phyloP scores from a whole-genome alignment of 2,329 filamentous ascomycete genomes.

The Fusarium subglutinans region DNA sequence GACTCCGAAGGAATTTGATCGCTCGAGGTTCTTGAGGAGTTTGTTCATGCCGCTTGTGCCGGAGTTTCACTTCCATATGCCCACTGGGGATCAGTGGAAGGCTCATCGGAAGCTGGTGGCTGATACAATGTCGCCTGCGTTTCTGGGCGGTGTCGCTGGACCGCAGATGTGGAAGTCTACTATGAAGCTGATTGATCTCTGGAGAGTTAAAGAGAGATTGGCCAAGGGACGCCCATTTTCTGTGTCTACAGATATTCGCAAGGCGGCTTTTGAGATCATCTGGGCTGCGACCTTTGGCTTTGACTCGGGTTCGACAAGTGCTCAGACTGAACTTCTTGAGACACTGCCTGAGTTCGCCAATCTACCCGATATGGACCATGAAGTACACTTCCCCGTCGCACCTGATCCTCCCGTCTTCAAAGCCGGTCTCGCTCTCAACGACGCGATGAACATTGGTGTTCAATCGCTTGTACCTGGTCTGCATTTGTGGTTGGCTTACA shows the following conservation, averaged over 20 bases:
- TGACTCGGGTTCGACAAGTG: not conserved
- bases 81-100: not conserved
- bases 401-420: not conserved
- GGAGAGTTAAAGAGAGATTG: not conserved
- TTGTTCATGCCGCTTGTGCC: conserved; percentile 1
- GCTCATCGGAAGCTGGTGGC: not conserved
- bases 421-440: not conserved
- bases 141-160: not conserved
- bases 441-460: not conserved
- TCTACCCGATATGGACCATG: not conserved
- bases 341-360: not conserved
- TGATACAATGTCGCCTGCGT: not conserved
- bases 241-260: not conserved
- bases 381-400: not conserved
- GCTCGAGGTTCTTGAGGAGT: not conserved
- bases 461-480: not conserved
- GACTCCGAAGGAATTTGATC: not conserved
- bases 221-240: not conserved
- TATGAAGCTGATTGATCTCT: not conserved
- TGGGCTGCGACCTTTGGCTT: not conserved
- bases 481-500: not conserved
- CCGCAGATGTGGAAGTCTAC: not conserved
- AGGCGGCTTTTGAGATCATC: not conserved
- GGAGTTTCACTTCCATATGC: not conserved
- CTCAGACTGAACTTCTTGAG: not conserved